Evolutionary conservation across 2,329 filamentous ascomycete genomes (phyloP).

Genomic region (Niveomyces coronatus): DNA sequence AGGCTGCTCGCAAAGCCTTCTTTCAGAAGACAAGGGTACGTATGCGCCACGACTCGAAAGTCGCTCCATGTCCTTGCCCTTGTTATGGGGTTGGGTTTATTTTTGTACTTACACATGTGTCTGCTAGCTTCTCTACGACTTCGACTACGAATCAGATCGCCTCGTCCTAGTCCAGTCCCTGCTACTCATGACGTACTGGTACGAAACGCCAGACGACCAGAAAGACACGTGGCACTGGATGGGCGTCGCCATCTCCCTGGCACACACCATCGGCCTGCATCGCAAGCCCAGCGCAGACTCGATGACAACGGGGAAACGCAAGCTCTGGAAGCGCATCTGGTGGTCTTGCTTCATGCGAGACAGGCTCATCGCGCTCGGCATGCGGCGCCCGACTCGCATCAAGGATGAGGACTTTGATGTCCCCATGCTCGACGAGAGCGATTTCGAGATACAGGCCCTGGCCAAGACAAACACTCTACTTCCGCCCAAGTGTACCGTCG

Average conservation of each 20-base stretch:
- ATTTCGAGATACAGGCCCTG: slow-evolving; percentile 70
- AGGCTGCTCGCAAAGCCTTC: slow-evolving; percentile 76
- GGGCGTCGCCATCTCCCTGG: slow-evolving; percentile 86
- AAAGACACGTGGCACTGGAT: slow-evolving; percentile 99
- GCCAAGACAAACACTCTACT: slow-evolving; percentile 59
- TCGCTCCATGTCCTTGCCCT: no score
- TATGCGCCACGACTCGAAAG: background rate
- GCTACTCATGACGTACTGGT: slow-evolving; percentile 93
- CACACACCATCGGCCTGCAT: slow-evolving; percentile 87
- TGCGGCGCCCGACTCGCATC: slow-evolving; percentile 85
- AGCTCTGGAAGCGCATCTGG: slow-evolving; percentile 91
- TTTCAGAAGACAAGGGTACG: slow-evolving; percentile 79
- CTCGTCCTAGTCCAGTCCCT: slow-evolving; percentile 81
- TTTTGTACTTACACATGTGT: slow-evolving; percentile 18
- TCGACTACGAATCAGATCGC: slow-evolving; percentile 87
- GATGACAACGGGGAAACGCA: slow-evolving; percentile 64
- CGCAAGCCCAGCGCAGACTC: slow-evolving; percentile 69
- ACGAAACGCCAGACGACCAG: slow-evolving; percentile 91
- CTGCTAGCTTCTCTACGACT: slow-evolving; percentile 73
- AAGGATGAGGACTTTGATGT: slow-evolving; percentile 92
- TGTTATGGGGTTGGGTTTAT: no score
- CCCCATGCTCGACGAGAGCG: slow-evolving; percentile 72
- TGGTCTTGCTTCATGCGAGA: slow-evolving; percentile 97
- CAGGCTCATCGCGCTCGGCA: slow-evolving; percentile 81
- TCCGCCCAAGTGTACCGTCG: slow-evolving; percentile 56